Percentiles rank a stretch among this genome's conserved stretches.
Evolutionary conservation across 345 rosid genomes (phyloP).

Genomic region (Durio zibethinus): DNA sequence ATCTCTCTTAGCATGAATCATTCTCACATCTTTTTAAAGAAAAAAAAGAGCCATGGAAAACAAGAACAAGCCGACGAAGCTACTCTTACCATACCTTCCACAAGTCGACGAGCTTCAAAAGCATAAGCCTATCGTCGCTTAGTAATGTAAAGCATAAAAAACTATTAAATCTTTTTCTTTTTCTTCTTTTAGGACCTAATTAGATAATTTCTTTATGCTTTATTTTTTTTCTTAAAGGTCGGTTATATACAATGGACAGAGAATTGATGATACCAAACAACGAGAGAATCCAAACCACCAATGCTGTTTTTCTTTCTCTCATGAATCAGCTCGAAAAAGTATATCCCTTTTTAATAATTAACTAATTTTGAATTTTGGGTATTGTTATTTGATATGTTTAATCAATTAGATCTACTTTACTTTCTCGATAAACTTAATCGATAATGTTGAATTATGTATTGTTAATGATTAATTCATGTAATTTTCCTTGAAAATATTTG

Average conservation of each 20-base stretch:
- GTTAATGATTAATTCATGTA: background rate
- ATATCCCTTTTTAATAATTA: too few relatives aligned
- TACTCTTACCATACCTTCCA: conserved; percentile 82
- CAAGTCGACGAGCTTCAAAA: conserved; percentile 97
- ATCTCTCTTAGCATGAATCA: too few relatives aligned
- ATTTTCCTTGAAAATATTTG: too few relatives aligned
- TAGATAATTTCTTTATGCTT: background rate
- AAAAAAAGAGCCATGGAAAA: conserved; percentile 66
- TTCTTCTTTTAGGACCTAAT: background rate
- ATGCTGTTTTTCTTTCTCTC: conserved; percentile 76
- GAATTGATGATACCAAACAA: conserved; percentile 76
- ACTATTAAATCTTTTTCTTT: background rate
- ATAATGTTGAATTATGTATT: background rate
- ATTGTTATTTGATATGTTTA: background rate
- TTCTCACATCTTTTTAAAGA: too few relatives aligned
- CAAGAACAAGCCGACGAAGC: conserved; percentile 80
- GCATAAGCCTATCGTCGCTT: conserved; percentile 91
- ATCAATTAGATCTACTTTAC: background rate
- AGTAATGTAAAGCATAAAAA: conserved; percentile 52
- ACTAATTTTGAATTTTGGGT: background rate
- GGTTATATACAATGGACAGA: conserved; percentile 91
- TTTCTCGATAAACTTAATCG: background rate
- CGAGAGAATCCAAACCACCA: conserved; percentile 89
- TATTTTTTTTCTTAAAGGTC: conserved; percentile 42
- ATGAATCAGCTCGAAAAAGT: conserved; percentile 97